These are phyloP conservation scores for Metarhizium rileyi DNA, from an alignment of 2,329 filamentous ascomycete genomes.

Conservation along the genomic window DNA sequence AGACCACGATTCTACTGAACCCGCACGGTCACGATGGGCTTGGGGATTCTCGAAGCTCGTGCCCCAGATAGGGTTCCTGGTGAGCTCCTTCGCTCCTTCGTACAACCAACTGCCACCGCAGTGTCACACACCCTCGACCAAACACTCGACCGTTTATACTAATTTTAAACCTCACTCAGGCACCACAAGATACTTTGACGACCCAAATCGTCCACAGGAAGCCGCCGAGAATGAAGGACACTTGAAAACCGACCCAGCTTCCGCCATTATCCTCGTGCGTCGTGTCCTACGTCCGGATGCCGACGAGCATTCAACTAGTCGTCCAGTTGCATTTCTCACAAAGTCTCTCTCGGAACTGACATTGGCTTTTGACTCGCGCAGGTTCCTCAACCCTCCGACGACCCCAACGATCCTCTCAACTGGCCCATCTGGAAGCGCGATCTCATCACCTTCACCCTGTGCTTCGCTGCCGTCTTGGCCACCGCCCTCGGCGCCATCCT, in stretches of 20 bases:
- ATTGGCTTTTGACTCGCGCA: slow-evolving; percentile 11
- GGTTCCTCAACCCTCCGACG: slow-evolving; percentile 77
- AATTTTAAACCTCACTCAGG: slow-evolving; percentile 28
- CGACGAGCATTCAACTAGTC: background rate
- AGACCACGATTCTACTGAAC: background rate
- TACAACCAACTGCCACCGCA: background rate
- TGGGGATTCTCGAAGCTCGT: slow-evolving; percentile 64
- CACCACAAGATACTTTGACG: slow-evolving; percentile 56
- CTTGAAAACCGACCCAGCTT: slow-evolving; percentile 60
- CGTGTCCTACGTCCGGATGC: background rate
- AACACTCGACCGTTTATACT: background rate
- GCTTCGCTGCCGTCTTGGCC: slow-evolving; percentile 71
- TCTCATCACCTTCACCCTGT: slow-evolving; percentile 68
- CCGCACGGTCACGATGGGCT: slow-evolving; percentile 23
- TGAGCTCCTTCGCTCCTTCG: slow-evolving; percentile 28
- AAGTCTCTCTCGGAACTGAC: background rate
- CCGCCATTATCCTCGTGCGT: slow-evolving; percentile 59
- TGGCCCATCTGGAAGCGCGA: slow-evolving; percentile 87
- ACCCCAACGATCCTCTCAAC: slow-evolving; percentile 77
- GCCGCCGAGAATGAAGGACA: slow-evolving; percentile 29
- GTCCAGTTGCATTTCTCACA: background rate
- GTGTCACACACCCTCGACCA: background rate
- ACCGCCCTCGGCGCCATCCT: slow-evolving; percentile 78
- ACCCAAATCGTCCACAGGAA: slow-evolving; percentile 38
- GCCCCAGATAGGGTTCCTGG: slow-evolving; percentile 64